These are phyloP conservation scores for Tillandsia fasciculata DNA, from an alignment of 176 grass and related monocot genomes.

Conservation along the genomic window DNA sequence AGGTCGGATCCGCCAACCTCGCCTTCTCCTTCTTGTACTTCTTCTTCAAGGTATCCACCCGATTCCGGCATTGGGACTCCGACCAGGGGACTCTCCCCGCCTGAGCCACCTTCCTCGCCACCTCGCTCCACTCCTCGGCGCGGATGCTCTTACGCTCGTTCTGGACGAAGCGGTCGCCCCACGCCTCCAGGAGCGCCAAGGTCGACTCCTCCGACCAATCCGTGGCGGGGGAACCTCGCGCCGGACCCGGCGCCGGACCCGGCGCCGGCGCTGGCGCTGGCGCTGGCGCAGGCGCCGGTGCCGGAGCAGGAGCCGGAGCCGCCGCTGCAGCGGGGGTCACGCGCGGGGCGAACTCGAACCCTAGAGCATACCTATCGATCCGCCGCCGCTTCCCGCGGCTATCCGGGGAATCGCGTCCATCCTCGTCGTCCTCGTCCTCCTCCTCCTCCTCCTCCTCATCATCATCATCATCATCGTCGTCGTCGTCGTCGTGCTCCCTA, in stretches of 20 bases:
- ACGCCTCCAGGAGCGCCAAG: constrained; percentile 67
- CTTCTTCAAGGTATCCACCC: constrained; percentile 68
- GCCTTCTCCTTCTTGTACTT: constrained; percentile 77
- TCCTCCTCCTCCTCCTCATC: not conserved
- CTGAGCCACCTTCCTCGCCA: constrained; percentile 29
- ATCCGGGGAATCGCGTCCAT: not conserved
- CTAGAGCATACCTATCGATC: constrained; percentile 41
- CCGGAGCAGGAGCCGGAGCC: not conserved
- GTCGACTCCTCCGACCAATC: constrained; percentile 78
- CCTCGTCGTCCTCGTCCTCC: not conserved
- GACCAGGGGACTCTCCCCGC: constrained; percentile 19
- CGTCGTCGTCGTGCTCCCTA: not conserved
- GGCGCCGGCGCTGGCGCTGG: constrained; percentile 5
- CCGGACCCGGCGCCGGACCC: not conserved
- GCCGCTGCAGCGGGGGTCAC: constrained; percentile 7
- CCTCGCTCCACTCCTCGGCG: constrained; percentile 65
- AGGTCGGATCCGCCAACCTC: constrained; percentile 15
- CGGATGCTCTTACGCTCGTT: constrained; percentile 47
- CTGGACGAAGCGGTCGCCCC: constrained; percentile 60
- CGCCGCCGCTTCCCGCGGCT: constrained; percentile 20
- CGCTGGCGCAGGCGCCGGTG: not conserved
- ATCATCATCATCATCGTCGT: not conserved
- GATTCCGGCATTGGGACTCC: constrained; percentile 76
- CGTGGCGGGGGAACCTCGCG: not conserved
- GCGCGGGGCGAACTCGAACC: constrained; percentile 71